Conservation (phyloP, 768 basidiomycete genomes). For the Naematelia aurantialba region DNA sequence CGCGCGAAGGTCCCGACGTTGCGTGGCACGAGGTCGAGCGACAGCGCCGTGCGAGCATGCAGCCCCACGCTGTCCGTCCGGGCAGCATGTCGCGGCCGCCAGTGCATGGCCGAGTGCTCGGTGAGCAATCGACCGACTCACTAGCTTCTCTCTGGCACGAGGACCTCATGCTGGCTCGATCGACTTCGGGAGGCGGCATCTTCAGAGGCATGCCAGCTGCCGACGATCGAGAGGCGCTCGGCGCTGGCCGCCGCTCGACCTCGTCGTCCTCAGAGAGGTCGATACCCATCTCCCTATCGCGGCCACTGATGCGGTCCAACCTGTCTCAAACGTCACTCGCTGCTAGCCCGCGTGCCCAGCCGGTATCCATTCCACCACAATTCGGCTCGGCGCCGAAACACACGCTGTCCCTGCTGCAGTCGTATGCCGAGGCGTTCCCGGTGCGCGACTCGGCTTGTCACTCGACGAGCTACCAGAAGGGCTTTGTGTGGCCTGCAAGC, state of each 20-base stretch:
- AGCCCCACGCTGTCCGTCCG: slow-evolving; percentile 21
- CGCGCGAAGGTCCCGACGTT: slow-evolving; percentile 36
- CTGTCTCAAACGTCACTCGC: slow-evolving; percentile 35
- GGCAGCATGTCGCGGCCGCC: slow-evolving; percentile 16
- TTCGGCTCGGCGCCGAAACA: slow-evolving; percentile 36
- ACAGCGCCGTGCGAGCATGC: slow-evolving; percentile 34
- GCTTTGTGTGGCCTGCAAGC: slow-evolving; percentile 23
- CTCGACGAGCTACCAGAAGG: slow-evolving; percentile 25
- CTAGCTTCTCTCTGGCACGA: slow-evolving; percentile 33
- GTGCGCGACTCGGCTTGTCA: slow-evolving; percentile 19
- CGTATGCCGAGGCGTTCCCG: slow-evolving; percentile 36
- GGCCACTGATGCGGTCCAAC: slow-evolving; percentile 29
- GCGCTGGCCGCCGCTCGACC: slow-evolving; percentile 13
- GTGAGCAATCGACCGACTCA: slow-evolving; percentile 28
- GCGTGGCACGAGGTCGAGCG: slow-evolving; percentile 36
- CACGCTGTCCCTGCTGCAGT: slow-evolving; percentile 31
- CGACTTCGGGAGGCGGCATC: slow-evolving; percentile 21
- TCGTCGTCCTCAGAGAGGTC: slow-evolving; percentile 20
- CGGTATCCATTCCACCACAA: slow-evolving; percentile 22
- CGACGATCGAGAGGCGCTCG: slow-evolving; percentile 12
- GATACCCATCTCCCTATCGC: slow-evolving; percentile 16
- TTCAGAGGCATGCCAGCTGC: slow-evolving; percentile 27
- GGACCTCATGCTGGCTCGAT: slow-evolving; percentile 20
- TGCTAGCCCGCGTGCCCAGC: slow-evolving; percentile 13
- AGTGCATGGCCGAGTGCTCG: slow-evolving; percentile 4